Evolutionary conservation across 73 alveolate genomes (phyloP).

Genomic region (Tetrahymena thermophila): DNA sequence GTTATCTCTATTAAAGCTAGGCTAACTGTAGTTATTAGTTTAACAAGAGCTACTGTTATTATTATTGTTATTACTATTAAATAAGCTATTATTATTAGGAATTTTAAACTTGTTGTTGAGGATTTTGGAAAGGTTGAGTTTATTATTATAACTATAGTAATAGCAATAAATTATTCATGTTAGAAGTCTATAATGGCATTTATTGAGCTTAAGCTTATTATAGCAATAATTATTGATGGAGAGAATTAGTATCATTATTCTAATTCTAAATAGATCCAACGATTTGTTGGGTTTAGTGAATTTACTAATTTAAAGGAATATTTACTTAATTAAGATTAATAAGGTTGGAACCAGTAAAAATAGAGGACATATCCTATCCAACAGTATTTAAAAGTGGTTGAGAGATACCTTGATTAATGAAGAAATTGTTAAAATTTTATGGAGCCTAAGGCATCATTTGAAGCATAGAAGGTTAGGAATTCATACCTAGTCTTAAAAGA

Average conservation of each 20-base stretch:
- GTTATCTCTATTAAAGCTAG: neutral
- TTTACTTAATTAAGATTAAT: neutral
- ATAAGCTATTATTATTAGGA: neutral
- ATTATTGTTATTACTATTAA: neutral
- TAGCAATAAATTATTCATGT: neutral
- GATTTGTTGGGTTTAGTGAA: neutral
- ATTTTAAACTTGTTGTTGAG: neutral
- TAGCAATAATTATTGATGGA: neutral
- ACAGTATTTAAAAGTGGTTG: neutral
- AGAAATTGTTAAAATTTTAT: neutral
- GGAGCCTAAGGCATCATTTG: neutral
- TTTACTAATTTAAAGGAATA: neutral
- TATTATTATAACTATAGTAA: neutral
- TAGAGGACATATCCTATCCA: neutral
- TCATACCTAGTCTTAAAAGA: neutral
- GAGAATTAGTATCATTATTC: neutral
- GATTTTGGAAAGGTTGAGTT: neutral
- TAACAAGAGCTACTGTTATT: neutral
- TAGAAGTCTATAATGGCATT: neutral
- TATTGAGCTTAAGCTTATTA: neutral
- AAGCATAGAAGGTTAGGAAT: neutral
- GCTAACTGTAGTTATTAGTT: neutral
- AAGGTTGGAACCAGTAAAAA: conserved; percentile 2
- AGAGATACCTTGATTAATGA: neutral
- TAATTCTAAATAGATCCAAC: neutral